A percentile compares a stretch with the other conserved stretches of the same genome.
These are phyloP conservation scores for Prunus yedoensis DNA, from an alignment of 331 rosid genomes.

Conservation along the genomic window DNA sequence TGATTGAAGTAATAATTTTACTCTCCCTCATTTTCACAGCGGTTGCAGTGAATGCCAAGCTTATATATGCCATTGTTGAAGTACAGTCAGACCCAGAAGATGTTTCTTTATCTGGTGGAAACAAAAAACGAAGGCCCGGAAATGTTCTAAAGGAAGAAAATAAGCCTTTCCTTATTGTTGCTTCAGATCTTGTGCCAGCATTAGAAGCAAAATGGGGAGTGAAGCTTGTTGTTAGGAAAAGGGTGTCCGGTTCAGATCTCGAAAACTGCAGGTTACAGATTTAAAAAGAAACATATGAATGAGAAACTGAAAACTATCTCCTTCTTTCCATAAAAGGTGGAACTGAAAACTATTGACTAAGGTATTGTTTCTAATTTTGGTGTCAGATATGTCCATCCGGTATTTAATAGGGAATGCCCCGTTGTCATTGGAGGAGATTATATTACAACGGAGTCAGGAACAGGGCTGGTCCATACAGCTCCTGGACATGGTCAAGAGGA, in stretches of 20 bases:
- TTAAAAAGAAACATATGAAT: conserved; percentile 9
- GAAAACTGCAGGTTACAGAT: conserved; percentile 79
- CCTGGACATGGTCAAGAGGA: conserved; percentile 99
- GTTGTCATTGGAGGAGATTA: conserved; percentile 94
- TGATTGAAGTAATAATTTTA: conserved; percentile 22
- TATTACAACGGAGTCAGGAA: conserved; percentile 92
- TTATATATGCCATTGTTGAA: conserved; percentile 88
- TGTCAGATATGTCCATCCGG: conserved; percentile 82
- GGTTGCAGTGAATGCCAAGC: conserved; percentile 91
- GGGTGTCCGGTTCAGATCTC: conserved; percentile 73
- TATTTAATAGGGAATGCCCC: conserved; percentile 68
- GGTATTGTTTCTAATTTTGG: conserved; percentile 16
- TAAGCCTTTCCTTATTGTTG: conserved; percentile 75
- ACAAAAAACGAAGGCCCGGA: conserved; percentile 55
- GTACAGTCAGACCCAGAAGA: conserved; percentile 47
- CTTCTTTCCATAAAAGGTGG: neutral
- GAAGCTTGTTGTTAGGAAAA: conserved; percentile 65
- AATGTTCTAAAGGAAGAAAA: conserved; percentile 70
- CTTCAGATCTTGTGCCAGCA: conserved; percentile 81
- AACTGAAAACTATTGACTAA: conserved; percentile 18
- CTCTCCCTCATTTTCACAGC: conserved; percentile 55
- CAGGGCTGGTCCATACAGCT: conserved; percentile 99
- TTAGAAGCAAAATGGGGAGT: conserved; percentile 89
- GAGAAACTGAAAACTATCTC: neutral
- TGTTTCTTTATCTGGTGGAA: conserved; percentile 48